Conservation (phyloP, 345 rosid genomes). For the Populus tremula region DNA sequence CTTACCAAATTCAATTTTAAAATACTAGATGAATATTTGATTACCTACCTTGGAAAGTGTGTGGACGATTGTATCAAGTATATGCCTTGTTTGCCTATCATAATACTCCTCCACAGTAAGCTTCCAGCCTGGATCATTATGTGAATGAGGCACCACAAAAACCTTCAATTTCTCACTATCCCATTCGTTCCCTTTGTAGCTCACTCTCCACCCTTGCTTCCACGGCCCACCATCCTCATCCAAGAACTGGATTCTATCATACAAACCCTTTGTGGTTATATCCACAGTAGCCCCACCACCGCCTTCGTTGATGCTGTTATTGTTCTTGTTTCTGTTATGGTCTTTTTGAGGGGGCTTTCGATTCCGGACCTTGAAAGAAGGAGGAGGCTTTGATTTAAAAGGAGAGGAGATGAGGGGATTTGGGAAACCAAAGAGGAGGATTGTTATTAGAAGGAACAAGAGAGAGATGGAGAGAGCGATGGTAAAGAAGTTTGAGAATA, state of each 20-base stretch:
- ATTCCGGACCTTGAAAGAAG: conserved; percentile 10
- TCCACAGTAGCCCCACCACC: conserved; percentile 58
- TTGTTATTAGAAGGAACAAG: conserved; percentile 64
- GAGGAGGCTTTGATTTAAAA: conserved; percentile 39
- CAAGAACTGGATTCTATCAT: conserved; percentile 83
- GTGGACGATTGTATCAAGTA: conserved; percentile 81
- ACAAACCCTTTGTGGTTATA: conserved; percentile 75
- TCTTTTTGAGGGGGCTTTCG: conserved; percentile 9
- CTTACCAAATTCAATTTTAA: background rate
- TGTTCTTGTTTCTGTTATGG: conserved; percentile 1
- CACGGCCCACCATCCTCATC: conserved; percentile 88
- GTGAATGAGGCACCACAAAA: conserved; percentile 93
- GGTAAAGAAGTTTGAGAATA: conserved; percentile 70
- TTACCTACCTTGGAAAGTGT: conserved; percentile 68
- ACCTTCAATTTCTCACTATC: conserved; percentile 76
- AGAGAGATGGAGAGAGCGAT: conserved; percentile 64
- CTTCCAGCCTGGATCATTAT: conserved; percentile 99
- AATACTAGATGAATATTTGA: no score
- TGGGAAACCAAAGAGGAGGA: conserved; percentile 74
- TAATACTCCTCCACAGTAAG: conserved; percentile 95
- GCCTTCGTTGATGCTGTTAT: conserved; percentile 16
- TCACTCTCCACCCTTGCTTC: conserved; percentile 94
- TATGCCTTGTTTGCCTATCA: conserved; percentile 70
- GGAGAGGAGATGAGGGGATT: conserved; percentile 52
- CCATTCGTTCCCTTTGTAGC: conserved; percentile 81